Base-by-base conservation (phyloP, 768 basidiomycete genomes). In the Pleurotus salmoneostramineus region DNA sequence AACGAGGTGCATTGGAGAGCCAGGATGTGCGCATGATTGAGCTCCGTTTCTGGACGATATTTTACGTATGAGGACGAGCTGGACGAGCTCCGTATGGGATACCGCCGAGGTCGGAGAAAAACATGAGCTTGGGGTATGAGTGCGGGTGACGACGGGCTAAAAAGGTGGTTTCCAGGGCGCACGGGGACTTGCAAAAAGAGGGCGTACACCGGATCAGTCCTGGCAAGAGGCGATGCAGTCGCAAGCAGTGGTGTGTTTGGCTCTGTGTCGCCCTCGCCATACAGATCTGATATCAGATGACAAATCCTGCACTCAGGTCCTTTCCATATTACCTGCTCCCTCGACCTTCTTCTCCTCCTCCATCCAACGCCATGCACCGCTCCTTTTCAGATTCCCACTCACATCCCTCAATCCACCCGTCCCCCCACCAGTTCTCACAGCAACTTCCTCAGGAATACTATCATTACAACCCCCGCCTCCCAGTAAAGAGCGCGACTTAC, bases 221-320 rank as follows among this genome's bases (percentile, higher is more conserved):
- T 27, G 21, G 21, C 21, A 27, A 55, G 52, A 55, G 52, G 52
- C 52, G 34, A 40, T 55, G 27, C 52, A 55, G 14, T 45, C 14
- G 44, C 12, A 6, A 17, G 12, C 44, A 15, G 44, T 45, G 14
- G 11, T 40, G 17, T 55, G 36, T 55, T 35, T 55, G 52, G 31
- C 27, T 31, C 6, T 55, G 52, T 55, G 52, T 55, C 37, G 43
- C 43, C 43, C 52, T 55, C 37, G 43, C 43, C 43, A 36, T n/a
- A 17, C 52, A 55, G 52, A 55, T 55, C 52, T 55, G 52, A 55
- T 55, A 55, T 55, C 52, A 55, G 52, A 55, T 55, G 52, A 55
- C 52, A 55, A 55, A 55, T 55, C 52, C 27, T 17, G 15, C 21
- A 52, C 5, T 27, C 21, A 27, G 21, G 21, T 27, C 21, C 21